Conservation (phyloP, 78 protist species). For the Dictyostelium brefeldianum region DNA sequence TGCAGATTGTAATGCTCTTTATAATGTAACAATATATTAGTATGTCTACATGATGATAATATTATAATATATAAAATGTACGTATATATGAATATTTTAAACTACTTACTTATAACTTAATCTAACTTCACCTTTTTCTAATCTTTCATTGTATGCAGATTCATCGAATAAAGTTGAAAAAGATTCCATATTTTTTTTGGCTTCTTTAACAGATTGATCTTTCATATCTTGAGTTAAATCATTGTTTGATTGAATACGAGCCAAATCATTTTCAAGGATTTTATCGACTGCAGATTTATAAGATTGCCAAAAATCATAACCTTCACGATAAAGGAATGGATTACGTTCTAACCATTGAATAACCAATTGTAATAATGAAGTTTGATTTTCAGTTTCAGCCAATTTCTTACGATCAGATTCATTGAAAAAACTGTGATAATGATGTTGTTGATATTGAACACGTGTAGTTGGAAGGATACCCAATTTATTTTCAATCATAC, state of each 20-base stretch:
- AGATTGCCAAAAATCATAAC: slow-evolving; percentile 72
- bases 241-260: slow-evolving; percentile 17
- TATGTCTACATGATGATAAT: neutral
- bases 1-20: slow-evolving; percentile 82
- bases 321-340: slow-evolving; percentile 69
- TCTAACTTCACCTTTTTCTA: slow-evolving; percentile 77
- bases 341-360: slow-evolving; percentile 90
- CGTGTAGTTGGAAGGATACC: slow-evolving; percentile 77
- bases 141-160: slow-evolving; percentile 48
- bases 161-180: slow-evolving; percentile 76
- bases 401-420: slow-evolving; percentile 39
- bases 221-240: slow-evolving; percentile 42
- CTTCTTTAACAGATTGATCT: slow-evolving; percentile 53
- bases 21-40: neutral
- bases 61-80: neutral
- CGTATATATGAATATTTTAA: neutral
- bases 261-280: slow-evolving; percentile 61
- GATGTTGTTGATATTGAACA: slow-evolving; percentile 77
- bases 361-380: slow-evolving; percentile 62
- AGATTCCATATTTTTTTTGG: slow-evolving; percentile 38
- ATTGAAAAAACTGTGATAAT: slow-evolving; percentile 54
- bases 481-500: slow-evolving; percentile 81
- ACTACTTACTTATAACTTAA: slow-evolving; percentile 71
- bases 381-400: slow-evolving; percentile 39
- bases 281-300: slow-evolving; percentile 58